Evolutionary conservation across 2,329 filamentous ascomycete species (phyloP).

Genomic region (Colletotrichum eremochloae): DNA sequence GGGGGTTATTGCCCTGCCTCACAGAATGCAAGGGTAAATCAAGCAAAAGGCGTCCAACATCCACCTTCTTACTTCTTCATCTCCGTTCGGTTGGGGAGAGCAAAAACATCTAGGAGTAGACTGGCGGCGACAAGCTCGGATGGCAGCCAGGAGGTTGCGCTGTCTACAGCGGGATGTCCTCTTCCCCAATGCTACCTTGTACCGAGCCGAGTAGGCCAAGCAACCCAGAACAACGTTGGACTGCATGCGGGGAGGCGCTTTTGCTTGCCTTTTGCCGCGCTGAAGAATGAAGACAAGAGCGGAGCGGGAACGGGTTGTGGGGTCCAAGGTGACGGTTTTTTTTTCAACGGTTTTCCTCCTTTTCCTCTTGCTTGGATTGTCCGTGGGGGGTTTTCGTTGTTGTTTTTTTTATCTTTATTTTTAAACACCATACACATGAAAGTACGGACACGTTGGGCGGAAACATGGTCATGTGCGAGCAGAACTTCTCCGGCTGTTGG

Average conservation of each 20-base stretch:
- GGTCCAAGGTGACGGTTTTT: background rate
- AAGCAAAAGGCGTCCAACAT: background rate
- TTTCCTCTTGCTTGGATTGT: background rate
- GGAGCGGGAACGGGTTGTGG: slow-evolving; percentile 19
- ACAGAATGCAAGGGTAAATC: background rate
- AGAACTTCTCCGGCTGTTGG: slow-evolving; percentile 1
- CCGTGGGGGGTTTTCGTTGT: too few relatives aligned
- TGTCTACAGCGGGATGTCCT: background rate
- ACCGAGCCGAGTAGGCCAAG: slow-evolving; percentile 3
- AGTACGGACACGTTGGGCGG: background rate
- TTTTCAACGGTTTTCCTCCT: background rate
- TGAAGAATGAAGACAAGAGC: slow-evolving; percentile 13
- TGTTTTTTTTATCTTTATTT: too few relatives aligned
- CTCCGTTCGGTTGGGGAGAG: background rate
- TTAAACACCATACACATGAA: background rate
- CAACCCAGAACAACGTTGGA: slow-evolving; percentile 27
- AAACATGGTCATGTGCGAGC: background rate
- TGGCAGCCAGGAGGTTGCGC: slow-evolving; percentile 18
- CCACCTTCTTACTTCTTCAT: background rate
- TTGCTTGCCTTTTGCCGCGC: slow-evolving; percentile 16
- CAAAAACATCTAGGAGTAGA: background rate
- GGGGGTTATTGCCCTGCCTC: slow-evolving; percentile 3
- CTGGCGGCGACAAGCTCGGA: background rate
- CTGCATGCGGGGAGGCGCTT: slow-evolving; percentile 25
- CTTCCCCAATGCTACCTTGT: slow-evolving; percentile 12